A percentile compares a stretch with the other conserved stretches of the same genome.
phyloP scores from a whole-genome alignment of 805 yeast genomes.

The Metschnikowia gruessii region DNA sequence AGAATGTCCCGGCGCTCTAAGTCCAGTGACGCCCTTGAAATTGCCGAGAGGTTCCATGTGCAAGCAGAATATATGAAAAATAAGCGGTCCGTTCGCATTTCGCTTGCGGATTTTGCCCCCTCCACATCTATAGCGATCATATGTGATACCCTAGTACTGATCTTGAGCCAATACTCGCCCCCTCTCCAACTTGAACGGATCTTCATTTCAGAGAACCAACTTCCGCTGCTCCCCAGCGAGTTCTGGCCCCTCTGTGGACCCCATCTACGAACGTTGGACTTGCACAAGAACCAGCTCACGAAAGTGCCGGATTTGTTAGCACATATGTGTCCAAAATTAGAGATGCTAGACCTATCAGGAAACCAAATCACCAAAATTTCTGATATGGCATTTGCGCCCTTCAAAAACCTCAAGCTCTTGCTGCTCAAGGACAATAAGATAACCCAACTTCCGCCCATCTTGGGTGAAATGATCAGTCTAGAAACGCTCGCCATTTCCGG shows the following conservation, averaged over 20 bases:
- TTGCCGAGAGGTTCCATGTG: slow-evolving; percentile 5
- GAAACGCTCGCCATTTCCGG: slow-evolving; percentile 58
- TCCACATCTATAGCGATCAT: slow-evolving; percentile 10
- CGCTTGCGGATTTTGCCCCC: slow-evolving; percentile 14
- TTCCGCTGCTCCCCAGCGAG: slow-evolving; percentile 13
- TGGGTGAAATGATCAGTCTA: slow-evolving; percentile 51
- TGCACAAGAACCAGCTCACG: slow-evolving; percentile 57
- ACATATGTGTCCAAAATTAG: slow-evolving; percentile 42
- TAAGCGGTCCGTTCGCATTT: slow-evolving; percentile 16
- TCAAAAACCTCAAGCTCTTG: slow-evolving; percentile 53
- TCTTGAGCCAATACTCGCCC: slow-evolving; percentile 10
- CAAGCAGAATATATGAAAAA: slow-evolving; percentile 14
- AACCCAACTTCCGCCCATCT: slow-evolving; percentile 49
- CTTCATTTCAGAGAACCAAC: slow-evolving; percentile 9
- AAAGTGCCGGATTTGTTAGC: slow-evolving; percentile 49
- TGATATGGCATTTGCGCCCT: slow-evolving; percentile 31
- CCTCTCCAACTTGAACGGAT: slow-evolving; percentile 14
- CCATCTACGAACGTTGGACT: slow-evolving; percentile 50
- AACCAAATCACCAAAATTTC: slow-evolving; percentile 55
- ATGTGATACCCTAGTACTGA: slow-evolving; percentile 12
- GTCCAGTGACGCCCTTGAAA: slow-evolving; percentile 2
- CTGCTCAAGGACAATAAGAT: slow-evolving; percentile 59
- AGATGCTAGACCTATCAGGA: slow-evolving; percentile 62
- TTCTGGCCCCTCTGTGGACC: slow-evolving; percentile 13
- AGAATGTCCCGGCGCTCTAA: slow-evolving; percentile 3